These are phyloP conservation scores for Rhodotorula graminis DNA, from an alignment of 768 basidiomycete genomes.

Conservation along the genomic window DNA sequence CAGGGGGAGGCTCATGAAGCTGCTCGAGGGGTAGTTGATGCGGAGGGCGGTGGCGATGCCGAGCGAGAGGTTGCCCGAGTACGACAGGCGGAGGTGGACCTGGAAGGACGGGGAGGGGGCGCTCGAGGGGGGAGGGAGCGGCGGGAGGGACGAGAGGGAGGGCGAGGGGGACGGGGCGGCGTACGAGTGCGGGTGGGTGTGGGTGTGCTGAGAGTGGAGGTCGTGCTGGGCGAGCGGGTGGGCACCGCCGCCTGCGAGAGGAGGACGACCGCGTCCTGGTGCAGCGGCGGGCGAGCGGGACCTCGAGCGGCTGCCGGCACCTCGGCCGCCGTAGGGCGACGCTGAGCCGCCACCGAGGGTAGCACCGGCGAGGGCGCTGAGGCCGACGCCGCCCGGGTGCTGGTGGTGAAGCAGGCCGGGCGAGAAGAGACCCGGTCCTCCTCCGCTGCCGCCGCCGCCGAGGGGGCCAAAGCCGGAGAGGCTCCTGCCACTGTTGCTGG, in stretches of 20 bases:
- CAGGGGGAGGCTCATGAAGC: conserved; percentile 96
- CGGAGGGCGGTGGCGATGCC: conserved; percentile 85
- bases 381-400: neutral
- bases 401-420: conserved; percentile 1
- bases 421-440: conserved; percentile 7
- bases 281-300: neutral
- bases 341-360: neutral
- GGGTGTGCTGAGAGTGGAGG: neutral
- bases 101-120: conserved; percentile 61
- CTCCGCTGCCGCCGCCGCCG: neutral
- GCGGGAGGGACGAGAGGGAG: conserved; percentile 36
- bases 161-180: neutral
- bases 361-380: neutral
- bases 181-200: conserved; percentile 19
- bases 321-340: neutral
- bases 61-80: conserved; percentile 69
- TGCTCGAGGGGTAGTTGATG: conserved; percentile 92
- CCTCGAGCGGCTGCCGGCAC: neutral
- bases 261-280: too few species aligned
- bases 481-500: neutral
- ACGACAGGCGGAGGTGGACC: conserved; percentile 75
- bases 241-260: neutral
- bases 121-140: conserved; percentile 44
- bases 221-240: neutral
- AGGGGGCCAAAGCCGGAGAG: neutral